phyloP scores from a whole-genome alignment of 2,329 filamentous ascomycete species.

The Penicillium griseofulvum region DNA sequence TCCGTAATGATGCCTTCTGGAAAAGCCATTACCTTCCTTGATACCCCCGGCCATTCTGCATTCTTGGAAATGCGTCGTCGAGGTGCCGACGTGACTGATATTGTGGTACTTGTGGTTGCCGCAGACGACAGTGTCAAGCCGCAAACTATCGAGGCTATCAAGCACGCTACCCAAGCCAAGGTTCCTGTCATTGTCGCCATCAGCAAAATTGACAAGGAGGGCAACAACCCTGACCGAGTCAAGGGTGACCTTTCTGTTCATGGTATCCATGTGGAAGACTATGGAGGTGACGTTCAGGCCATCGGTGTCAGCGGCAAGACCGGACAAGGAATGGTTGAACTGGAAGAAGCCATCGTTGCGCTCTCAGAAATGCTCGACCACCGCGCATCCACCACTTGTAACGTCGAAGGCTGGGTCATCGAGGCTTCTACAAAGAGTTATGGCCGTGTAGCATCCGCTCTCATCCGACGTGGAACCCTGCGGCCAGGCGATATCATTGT shows the following conservation, averaged over 20 bases:
- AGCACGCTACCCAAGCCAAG: slow-evolving; percentile 80
- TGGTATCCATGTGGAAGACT: slow-evolving; percentile 90
- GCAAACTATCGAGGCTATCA: slow-evolving; percentile 93
- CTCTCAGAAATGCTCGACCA: slow-evolving; percentile 89
- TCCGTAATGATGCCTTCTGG: slow-evolving; percentile 82
- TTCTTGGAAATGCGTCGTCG: slow-evolving; percentile 95
- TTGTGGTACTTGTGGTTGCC: slow-evolving; percentile 91
- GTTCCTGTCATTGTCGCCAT: slow-evolving; percentile 97
- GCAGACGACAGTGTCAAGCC: slow-evolving; percentile 97
- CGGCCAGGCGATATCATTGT: slow-evolving; percentile 77
- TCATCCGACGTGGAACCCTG: slow-evolving; percentile 84
- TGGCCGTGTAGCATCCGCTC: slow-evolving; percentile 82
- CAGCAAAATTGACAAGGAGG: slow-evolving; percentile 92
- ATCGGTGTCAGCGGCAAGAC: slow-evolving; percentile 92
- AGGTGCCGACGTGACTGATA: slow-evolving; percentile 93
- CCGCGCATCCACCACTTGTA: slow-evolving; percentile 71
- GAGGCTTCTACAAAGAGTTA: slow-evolving; percentile 84
- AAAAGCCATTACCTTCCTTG: slow-evolving; percentile 91
- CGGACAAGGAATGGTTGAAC: slow-evolving; percentile 81
- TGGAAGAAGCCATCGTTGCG: slow-evolving; percentile 86
- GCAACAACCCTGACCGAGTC: slow-evolving; percentile 75
- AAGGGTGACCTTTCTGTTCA: slow-evolving; percentile 82
- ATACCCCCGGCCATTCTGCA: slow-evolving; percentile 93
- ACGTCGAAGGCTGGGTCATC: slow-evolving; percentile 88
- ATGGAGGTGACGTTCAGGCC: slow-evolving; percentile 88